Conservation (phyloP, 768 basidiomycete species). For the Kwoniella heveanensis region DNA sequence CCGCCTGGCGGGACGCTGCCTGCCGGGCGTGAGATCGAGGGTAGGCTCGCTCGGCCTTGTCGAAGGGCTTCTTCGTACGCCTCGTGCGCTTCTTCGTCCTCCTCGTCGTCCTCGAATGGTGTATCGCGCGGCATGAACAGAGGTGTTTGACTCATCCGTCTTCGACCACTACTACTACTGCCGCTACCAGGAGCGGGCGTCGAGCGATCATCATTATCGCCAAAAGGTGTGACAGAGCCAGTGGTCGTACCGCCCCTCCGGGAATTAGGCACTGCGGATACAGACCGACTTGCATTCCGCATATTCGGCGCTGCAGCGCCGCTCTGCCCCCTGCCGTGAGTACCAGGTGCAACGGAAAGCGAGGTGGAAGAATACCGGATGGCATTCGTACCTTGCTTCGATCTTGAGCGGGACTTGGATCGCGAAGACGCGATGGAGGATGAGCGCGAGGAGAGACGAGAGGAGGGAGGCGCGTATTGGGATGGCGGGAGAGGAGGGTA, state of each 20-base stretch:
- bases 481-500: constrained; percentile 48
- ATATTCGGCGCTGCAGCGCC: constrained; percentile 29
- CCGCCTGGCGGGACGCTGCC: constrained; percentile 19
- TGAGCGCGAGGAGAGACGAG: constrained; percentile 48
- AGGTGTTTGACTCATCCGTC: constrained; percentile 36
- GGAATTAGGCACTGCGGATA: constrained; percentile 46
- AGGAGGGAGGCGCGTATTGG: constrained; percentile 45
- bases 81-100: constrained; percentile 52
- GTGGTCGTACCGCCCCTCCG: constrained; percentile 36
- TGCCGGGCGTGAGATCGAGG: constrained; percentile 37
- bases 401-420: constrained; percentile 48
- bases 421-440: constrained; percentile 38
- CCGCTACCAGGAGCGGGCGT: constrained; percentile 28
- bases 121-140: constrained; percentile 46
- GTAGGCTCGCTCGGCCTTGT: constrained; percentile 39
- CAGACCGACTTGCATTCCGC: constrained; percentile 42
- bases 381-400: constrained; percentile 24
- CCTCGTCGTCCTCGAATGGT: constrained; percentile 51
- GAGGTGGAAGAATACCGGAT: constrained; percentile 35
- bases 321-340: constrained; percentile 7
- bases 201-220: constrained; percentile 7
- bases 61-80: constrained; percentile 41
- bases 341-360: constrained; percentile 21
- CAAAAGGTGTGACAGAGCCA: constrained; percentile 28
- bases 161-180: constrained; percentile 14